These are phyloP conservation scores for Madurella mycetomatis DNA, from an alignment of 2,329 filamentous ascomycete species.

Conservation along the genomic window DNA sequence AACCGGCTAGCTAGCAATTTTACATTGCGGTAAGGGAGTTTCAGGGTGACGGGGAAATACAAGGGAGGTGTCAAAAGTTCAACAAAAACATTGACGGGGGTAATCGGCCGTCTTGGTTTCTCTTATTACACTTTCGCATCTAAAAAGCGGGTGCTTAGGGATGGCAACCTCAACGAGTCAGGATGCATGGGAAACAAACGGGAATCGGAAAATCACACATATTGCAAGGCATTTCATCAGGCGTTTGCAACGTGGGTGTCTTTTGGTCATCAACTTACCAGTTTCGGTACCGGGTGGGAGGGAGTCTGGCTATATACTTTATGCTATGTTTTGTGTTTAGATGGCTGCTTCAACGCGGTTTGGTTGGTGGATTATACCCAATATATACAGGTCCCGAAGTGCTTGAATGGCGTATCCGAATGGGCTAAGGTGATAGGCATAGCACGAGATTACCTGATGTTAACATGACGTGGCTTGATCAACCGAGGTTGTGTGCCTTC, in stretches of 20 bases:
- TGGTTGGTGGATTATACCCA: slow-evolving; percentile 11
- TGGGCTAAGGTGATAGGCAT: too few species aligned
- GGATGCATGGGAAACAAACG: slow-evolving; percentile 22
- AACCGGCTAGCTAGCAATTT: slow-evolving; percentile 23
- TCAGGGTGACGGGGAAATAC: not conserved
- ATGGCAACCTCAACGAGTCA: slow-evolving; percentile 25
- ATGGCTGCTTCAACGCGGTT: slow-evolving; percentile 41
- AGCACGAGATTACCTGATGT: too few species aligned
- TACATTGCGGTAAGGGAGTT: not conserved
- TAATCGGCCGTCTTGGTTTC: slow-evolving; percentile 11
- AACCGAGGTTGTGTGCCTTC: too few species aligned
- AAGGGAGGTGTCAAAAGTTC: slow-evolving; percentile 10
- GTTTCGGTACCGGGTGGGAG: slow-evolving; percentile 17
- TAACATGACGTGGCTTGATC: too few species aligned
- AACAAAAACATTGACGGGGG: slow-evolving; percentile 19
- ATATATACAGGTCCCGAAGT: not conserved
- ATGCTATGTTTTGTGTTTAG: slow-evolving; percentile 7
- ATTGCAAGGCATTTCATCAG: slow-evolving; percentile 33
- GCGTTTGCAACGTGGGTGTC: slow-evolving; percentile 31
- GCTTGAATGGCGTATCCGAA: not conserved
- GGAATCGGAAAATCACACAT: slow-evolving; percentile 25
- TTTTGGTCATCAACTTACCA: slow-evolving; percentile 28
- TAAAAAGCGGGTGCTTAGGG: slow-evolving; percentile 10
- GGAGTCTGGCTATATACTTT: slow-evolving; percentile 29
- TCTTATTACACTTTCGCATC: slow-evolving; percentile 8